These are phyloP conservation scores for Colletotrichum navitas DNA, from an alignment of 2,329 filamentous ascomycete species.

Conservation along the genomic window DNA sequence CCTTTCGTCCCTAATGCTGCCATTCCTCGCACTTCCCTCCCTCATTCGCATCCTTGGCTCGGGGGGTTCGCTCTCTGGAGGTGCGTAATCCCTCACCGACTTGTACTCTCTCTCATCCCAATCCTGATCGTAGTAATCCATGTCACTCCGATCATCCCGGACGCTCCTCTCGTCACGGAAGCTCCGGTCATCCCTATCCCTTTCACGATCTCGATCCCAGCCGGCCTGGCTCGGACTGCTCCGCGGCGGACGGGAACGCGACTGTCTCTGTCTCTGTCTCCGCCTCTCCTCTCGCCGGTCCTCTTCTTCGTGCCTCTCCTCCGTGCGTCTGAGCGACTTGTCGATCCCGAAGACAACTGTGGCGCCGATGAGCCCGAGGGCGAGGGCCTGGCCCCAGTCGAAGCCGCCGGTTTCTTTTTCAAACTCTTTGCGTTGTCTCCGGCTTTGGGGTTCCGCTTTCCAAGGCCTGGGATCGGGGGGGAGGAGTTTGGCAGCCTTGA, in stretches of 20 bases:
- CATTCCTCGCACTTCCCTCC: neutral
- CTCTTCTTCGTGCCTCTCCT: slow-evolving; percentile 41
- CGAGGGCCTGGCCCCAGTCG: slow-evolving; percentile 56
- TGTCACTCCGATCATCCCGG: slow-evolving; percentile 17
- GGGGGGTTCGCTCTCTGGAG: slow-evolving; percentile 10
- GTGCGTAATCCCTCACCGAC: slow-evolving; percentile 29
- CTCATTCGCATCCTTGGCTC: slow-evolving; percentile 10
- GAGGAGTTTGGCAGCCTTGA: slow-evolving; percentile 43
- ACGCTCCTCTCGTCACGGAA: slow-evolving; percentile 13
- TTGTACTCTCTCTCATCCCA: slow-evolving; percentile 32
- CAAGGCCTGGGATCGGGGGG: slow-evolving; percentile 51
- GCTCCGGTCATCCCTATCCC: neutral
- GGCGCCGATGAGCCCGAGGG: slow-evolving; percentile 54
- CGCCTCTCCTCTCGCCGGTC: slow-evolving; percentile 34
- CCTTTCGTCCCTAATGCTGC: slow-evolving; percentile 7
- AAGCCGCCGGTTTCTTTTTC: slow-evolving; percentile 56
- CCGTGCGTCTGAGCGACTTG: slow-evolving; percentile 51
- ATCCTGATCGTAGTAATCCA: slow-evolving; percentile 29
- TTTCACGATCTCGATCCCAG: slow-evolving; percentile 3
- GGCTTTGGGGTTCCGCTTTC: slow-evolving; percentile 54
- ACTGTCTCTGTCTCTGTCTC: slow-evolving; percentile 16
- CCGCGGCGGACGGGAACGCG: slow-evolving; percentile 11
- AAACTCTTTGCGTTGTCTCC: slow-evolving; percentile 52
- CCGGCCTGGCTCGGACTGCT: slow-evolving; percentile 23
- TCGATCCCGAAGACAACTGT: slow-evolving; percentile 56